Evolutionary conservation across 768 basidiomycete genomes (phyloP).

Genomic region (Lactarius hengduanensis): DNA sequence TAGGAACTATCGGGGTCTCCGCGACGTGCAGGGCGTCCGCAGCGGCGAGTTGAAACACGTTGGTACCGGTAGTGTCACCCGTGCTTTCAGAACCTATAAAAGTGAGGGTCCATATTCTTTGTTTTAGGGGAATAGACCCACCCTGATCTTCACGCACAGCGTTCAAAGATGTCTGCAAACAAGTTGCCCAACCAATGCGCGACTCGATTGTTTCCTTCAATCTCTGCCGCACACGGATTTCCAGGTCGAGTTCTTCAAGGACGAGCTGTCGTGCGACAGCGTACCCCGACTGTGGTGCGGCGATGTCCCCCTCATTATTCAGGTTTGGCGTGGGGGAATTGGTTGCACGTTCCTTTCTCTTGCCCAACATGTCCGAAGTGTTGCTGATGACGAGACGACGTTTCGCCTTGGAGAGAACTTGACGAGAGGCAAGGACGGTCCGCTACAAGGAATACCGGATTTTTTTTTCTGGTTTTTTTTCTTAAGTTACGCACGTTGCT

Average conservation of each 20-base stretch:
- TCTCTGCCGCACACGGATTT: conserved; percentile 44
- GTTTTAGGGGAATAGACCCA: neutral
- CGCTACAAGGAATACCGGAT: neutral
- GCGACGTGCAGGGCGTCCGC: conserved; percentile 43
- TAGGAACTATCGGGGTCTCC: conserved; percentile 40
- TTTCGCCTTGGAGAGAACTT: neutral
- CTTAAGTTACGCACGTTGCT: no score
- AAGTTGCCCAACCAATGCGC: conserved; percentile 47
- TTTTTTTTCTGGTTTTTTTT: no score
- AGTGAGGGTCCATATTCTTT: neutral
- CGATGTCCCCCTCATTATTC: neutral
- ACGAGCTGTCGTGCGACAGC: conserved; percentile 31
- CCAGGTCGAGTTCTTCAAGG: conserved; percentile 45
- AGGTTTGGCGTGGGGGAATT: neutral
- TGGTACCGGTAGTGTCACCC: neutral
- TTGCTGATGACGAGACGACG: neutral
- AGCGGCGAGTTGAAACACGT: conserved; percentile 42
- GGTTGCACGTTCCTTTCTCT: conserved; percentile 1
- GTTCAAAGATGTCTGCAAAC: conserved; percentile 39
- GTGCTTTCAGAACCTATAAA: conserved; percentile 7
- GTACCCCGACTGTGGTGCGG: neutral
- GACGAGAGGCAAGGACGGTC: neutral
- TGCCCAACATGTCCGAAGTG: neutral
- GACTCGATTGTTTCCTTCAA: conserved; percentile 44
- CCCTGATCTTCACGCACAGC: conserved; percentile 7